These are phyloP conservation scores for Polygonum aviculare DNA, from an alignment of 148 eudicot species.

Conservation along the genomic window DNA sequence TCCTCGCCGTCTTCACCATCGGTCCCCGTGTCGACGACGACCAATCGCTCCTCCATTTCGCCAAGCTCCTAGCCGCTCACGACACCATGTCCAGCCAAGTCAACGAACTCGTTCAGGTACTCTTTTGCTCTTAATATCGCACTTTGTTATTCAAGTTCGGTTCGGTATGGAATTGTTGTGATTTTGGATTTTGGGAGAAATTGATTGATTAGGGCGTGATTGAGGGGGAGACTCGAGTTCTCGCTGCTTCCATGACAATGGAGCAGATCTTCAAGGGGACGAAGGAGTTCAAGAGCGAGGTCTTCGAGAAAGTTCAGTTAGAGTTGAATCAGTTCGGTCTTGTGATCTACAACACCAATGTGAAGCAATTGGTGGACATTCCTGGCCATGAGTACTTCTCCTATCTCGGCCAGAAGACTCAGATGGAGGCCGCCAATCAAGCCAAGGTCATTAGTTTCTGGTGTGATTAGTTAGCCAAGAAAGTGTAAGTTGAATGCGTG, in stretches of 20 bases:
- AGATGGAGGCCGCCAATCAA: conserved; percentile 53
- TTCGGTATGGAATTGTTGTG: no score
- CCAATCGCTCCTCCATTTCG: conserved; percentile 22
- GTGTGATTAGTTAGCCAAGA: no score
- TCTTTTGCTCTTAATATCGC: background rate
- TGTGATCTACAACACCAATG: conserved; percentile 42
- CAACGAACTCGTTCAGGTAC: conserved; percentile 27
- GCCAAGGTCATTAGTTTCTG: conserved; percentile 19
- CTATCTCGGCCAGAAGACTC: conserved; percentile 47
- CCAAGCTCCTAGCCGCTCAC: conserved; percentile 39
- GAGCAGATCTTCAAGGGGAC: conserved; percentile 42
- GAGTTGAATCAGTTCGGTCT: conserved; percentile 44
- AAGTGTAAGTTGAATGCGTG: no score
- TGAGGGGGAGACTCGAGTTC: conserved; percentile 50
- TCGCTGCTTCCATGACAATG: conserved; percentile 51
- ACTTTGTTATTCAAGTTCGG: no score
- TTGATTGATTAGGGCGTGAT: conserved; percentile 22
- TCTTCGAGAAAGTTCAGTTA: conserved; percentile 33
- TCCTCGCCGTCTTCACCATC: conserved; percentile 46
- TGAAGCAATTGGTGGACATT: conserved; percentile 45
- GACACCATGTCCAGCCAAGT: conserved; percentile 26
- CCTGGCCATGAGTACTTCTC: conserved; percentile 54
- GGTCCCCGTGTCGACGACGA: conserved; percentile 32
- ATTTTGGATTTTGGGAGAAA: no score
- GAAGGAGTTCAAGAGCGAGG: conserved; percentile 35